Conservation (phyloP, 192 early-diverging fungal species). For the Coemansia sp. region DNA sequence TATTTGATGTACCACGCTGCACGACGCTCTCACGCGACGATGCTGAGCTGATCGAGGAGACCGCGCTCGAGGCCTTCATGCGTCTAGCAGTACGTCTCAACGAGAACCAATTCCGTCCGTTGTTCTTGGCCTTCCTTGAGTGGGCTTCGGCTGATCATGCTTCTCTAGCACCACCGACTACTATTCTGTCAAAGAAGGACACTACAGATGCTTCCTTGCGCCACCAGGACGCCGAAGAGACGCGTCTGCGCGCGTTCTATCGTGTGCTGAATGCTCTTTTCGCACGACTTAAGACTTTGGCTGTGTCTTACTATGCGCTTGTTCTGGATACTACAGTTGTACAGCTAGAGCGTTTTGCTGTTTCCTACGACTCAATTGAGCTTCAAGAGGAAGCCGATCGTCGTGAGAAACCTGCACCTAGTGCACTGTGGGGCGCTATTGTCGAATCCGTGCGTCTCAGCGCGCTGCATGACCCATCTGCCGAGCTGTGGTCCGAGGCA, state of each 20-base stretch:
- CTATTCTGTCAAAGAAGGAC: conserved; percentile 38
- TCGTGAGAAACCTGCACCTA: conserved; percentile 43
- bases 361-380: conserved; percentile 29
- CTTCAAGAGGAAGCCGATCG: conserved; percentile 46
- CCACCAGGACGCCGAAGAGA: conserved; percentile 25
- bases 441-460: conserved; percentile 67
- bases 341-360: conserved; percentile 56
- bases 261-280: conserved; percentile 38
- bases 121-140: conserved; percentile 81
- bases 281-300: conserved; percentile 58
- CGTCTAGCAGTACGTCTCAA: conserved; percentile 87
- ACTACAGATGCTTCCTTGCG: conserved; percentile 45
- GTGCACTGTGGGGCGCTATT: conserved; percentile 71
- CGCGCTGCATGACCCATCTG: conserved; percentile 63
- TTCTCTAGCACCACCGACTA: conserved; percentile 4
- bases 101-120: conserved; percentile 90
- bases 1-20: conserved; percentile 59
- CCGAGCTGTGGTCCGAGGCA: conserved; percentile 68
- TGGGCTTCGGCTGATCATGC: conserved; percentile 30
- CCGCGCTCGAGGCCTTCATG: conserved; percentile 73
- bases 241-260: conserved; percentile 44
- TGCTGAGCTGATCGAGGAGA: conserved; percentile 62
- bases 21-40: conserved; percentile 33
- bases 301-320: conserved; percentile 76
- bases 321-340: conserved; percentile 69